Conservation (phyloP, 2,329 filamentous ascomycete genomes). For the Penicillium sp. region DNA sequence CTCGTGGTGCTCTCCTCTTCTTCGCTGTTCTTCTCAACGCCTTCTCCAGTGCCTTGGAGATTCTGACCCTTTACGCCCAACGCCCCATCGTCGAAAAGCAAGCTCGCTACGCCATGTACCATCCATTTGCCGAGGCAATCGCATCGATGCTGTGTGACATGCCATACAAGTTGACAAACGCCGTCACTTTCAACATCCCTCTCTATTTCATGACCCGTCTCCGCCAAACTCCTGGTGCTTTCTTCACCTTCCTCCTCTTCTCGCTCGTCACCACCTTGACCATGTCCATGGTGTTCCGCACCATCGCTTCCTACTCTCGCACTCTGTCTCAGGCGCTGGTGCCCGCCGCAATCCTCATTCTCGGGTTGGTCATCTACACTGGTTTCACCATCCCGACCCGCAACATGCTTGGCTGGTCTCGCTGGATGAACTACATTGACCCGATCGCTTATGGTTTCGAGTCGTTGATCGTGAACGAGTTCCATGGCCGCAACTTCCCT, state of each 20-base stretch:
- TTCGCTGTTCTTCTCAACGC: slow-evolving; percentile 85
- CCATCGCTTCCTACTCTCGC: slow-evolving; percentile 68
- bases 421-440: slow-evolving; percentile 12
- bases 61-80: slow-evolving; percentile 25
- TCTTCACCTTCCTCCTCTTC: slow-evolving; percentile 82
- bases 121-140: slow-evolving; percentile 21
- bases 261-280: slow-evolving; percentile 67
- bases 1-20: slow-evolving; percentile 75
- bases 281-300: slow-evolving; percentile 84
- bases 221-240: slow-evolving; percentile 66
- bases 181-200: slow-evolving; percentile 70
- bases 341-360: slow-evolving; percentile 6
- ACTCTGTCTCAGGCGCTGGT: slow-evolving; percentile 52
- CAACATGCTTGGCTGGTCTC: slow-evolving; percentile 11
- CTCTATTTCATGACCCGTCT: slow-evolving; percentile 87
- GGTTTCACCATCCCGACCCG: slow-evolving; percentile 9
- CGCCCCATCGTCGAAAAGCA: slow-evolving; percentile 25
- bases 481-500: slow-evolving; percentile 60
- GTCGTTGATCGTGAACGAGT: slow-evolving; percentile 60
- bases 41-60: slow-evolving; percentile 71
- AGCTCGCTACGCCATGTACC: slow-evolving; percentile 28
- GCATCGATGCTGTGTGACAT: slow-evolving; percentile 41
- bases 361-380: slow-evolving; percentile 9
- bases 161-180: slow-evolving; percentile 74
- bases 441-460: slow-evolving; percentile 10